These are phyloP conservation scores for Fraxinus americana DNA, from an alignment of 257 asterid species.

Conservation along the genomic window DNA sequence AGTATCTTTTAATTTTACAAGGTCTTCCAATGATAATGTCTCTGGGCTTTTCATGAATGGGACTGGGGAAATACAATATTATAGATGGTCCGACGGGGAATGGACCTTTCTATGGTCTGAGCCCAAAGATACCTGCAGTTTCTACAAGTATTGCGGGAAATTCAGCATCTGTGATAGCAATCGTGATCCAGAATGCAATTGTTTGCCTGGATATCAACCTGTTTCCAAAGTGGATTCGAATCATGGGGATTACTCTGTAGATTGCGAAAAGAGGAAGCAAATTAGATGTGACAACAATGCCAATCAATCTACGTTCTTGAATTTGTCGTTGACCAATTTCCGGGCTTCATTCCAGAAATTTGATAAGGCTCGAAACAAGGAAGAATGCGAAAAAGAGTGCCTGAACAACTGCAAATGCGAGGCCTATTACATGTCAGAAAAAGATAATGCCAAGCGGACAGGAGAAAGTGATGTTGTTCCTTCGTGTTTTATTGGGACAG, in stretches of 20 bases:
- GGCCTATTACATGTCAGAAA: conserved; percentile 16
- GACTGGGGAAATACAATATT: conserved; percentile 38
- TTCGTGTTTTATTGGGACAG: conserved; percentile 30
- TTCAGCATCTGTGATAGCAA: conserved; percentile 27
- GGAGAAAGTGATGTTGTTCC: not conserved
- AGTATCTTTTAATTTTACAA: not conserved
- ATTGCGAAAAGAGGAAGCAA: conserved; percentile 17
- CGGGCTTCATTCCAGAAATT: not conserved
- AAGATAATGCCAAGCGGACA: not conserved
- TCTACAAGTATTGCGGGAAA: conserved; percentile 32
- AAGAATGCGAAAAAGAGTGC: conserved; percentile 32
- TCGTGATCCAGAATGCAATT: conserved; percentile 17
- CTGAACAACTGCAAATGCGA: conserved; percentile 23
- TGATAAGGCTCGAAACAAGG: not conserved
- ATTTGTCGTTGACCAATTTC: not conserved
- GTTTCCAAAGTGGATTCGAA: conserved; percentile 12
- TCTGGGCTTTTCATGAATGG: conserved; percentile 36
- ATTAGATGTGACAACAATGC: conserved; percentile 12
- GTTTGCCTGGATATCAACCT: conserved; percentile 36
- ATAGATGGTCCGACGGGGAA: not conserved
- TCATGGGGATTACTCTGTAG: conserved; percentile 34
- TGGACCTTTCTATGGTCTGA: conserved; percentile 30
- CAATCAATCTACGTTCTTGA: conserved; percentile 12
- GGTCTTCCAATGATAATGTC: not conserved
- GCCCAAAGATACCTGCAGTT: conserved; percentile 27